A percentile compares a stretch with the other conserved stretches of the same genome.
Evolutionary conservation across 2,329 filamentous ascomycete species (phyloP).

Genomic region (Plectosphaerella cucumerina): DNA sequence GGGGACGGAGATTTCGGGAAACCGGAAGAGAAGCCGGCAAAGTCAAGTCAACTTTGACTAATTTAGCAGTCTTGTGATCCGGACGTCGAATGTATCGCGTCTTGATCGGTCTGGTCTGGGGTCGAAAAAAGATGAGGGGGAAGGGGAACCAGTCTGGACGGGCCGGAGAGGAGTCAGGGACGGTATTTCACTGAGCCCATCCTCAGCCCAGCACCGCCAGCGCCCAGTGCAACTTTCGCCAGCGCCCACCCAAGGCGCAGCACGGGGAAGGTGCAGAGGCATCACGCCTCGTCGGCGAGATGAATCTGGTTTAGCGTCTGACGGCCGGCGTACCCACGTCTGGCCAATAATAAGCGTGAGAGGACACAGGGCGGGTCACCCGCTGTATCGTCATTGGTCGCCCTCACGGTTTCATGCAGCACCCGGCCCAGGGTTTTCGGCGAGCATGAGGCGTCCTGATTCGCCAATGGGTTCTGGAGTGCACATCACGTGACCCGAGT

Average conservation of each 20-base stretch:
- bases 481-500: conserved; percentile 11
- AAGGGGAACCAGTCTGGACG: background rate
- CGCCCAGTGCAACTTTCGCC: background rate
- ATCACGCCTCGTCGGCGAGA: conserved; percentile 33
- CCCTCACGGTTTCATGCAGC: conserved; percentile 18
- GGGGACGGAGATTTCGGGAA: background rate
- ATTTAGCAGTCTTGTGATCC: background rate
- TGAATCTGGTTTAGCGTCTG: conserved; percentile 30
- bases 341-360: conserved; percentile 21
- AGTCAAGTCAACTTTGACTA: background rate
- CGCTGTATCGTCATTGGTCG: conserved; percentile 20
- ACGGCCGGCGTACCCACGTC: background rate
- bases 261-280: conserved; percentile 14
- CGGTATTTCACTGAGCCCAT: conserved; percentile 16
- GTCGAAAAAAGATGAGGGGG: conserved; percentile 5
- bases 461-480: conserved; percentile 22
- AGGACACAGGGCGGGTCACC: background rate
- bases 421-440: conserved; percentile 26
- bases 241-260: conserved; percentile 12
- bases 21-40: background rate
- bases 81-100: background rate
- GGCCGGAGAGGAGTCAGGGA: conserved; percentile 16
- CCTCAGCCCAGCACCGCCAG: background rate
- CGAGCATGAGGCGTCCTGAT: conserved; percentile 23
- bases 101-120: background rate